Conservation (phyloP, 306 rosid species). For the Biancaea sappan region DNA sequence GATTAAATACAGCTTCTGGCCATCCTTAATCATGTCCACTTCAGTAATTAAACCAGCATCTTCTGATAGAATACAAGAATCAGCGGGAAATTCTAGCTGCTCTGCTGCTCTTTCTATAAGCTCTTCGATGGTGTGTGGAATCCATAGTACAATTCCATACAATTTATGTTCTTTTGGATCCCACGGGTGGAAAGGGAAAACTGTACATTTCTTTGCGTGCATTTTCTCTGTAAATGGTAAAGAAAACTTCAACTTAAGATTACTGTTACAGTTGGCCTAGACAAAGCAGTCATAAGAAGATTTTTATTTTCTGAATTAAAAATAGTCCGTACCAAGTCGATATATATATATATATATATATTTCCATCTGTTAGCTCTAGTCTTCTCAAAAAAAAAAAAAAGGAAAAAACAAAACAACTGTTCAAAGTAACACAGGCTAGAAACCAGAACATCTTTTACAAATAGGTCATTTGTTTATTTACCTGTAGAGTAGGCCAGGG, state of each 20-base stretch:
- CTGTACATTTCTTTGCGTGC: slow-evolving; percentile 73
- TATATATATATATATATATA: background rate
- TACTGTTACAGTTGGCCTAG: no score
- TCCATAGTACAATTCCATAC: slow-evolving; percentile 75
- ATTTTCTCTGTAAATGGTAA: slow-evolving; percentile 69
- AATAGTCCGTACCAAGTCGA: slow-evolving; percentile 10
- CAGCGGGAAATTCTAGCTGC: slow-evolving; percentile 43
- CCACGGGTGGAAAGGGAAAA: slow-evolving; percentile 90
- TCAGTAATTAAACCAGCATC: slow-evolving; percentile 85
- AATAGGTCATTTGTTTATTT: background rate
- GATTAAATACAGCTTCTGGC: slow-evolving; percentile 74
- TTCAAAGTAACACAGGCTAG: no score
- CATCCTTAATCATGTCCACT: slow-evolving; percentile 65
- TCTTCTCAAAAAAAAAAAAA: background rate
- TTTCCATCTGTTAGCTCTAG: background rate
- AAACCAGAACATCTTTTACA: background rate
- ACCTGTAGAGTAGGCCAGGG: background rate
- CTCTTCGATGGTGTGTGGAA: slow-evolving; percentile 70
- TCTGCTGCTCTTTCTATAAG: slow-evolving; percentile 59
- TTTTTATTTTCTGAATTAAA: background rate
- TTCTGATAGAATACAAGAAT: slow-evolving; percentile 65
- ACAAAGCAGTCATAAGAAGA: no score
- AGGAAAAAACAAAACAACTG: no score
- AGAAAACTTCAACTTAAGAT: no score
- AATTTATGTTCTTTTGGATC: slow-evolving; percentile 61